Conservation (phyloP, 257 asterid species). For the Ballota nigra region DNA sequence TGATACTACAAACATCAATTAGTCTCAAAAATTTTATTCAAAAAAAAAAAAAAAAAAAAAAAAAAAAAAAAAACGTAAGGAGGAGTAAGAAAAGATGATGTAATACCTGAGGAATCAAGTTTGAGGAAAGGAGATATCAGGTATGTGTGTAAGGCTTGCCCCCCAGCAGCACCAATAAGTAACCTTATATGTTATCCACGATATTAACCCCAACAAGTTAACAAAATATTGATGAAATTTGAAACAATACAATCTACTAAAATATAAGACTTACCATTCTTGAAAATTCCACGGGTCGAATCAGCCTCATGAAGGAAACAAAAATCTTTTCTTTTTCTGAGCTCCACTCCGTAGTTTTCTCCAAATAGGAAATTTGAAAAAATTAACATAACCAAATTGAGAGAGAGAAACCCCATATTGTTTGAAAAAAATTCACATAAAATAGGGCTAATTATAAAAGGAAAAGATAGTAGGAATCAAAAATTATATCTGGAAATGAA, state of each 20-base stretch:
- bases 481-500: background rate
- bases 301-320: slow-evolving; percentile 18
- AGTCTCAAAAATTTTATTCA: background rate
- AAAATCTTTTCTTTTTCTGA: slow-evolving; percentile 30
- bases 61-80: background rate
- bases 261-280: slow-evolving; percentile 18
- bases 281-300: slow-evolving; percentile 10
- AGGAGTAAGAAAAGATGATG: background rate
- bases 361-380: background rate
- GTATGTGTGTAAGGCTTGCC: background rate
- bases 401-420: background rate
- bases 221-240: background rate
- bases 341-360: slow-evolving; percentile 13
- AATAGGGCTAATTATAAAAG: slow-evolving; percentile 5
- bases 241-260: slow-evolving; percentile 17
- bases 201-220: slow-evolving; percentile 18
- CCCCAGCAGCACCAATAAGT: slow-evolving; percentile 15
- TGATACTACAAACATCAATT: background rate
- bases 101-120: slow-evolving; percentile 31
- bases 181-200: slow-evolving; percentile 17
- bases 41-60: background rate
- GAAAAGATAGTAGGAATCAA: slow-evolving; percentile 16
- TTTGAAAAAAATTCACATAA: slow-evolving; percentile 17
- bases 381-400: slow-evolving; percentile 10
- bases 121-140: slow-evolving; percentile 12